Base-by-base conservation (phyloP, 441 rosid species). In the Syzygium syzygioides region DNA sequence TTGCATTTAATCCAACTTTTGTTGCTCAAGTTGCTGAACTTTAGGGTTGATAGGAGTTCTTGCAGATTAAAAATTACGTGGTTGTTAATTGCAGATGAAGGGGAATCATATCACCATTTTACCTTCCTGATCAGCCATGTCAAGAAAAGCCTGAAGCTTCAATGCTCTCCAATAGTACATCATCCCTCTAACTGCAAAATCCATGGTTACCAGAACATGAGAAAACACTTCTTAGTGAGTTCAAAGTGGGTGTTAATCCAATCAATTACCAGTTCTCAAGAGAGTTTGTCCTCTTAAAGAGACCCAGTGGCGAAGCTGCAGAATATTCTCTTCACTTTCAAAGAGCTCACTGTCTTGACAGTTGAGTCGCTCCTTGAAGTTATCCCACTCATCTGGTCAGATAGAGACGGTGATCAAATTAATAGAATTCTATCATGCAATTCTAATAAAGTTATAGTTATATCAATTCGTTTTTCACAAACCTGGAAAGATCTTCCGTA, bases 261-360 rank as follows among this genome's bases (percentile, higher is more conserved):
- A 92, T 88, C 89, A 89, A 64, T 93, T 91, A 97, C 99, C 99
- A 90, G 99, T 98, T 91, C 99, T 96, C 91, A 93, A 95, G 87
- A 96, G 95, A 87, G 99, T 98, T 93, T 98, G 99, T 87, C 99
- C 99, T 93, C 99, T 95, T 80, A 97, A 93, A 89, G 99, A 96
- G 87, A 94, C 99, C 99, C 99, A 98, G 86, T 98, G 99, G 76
- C 99, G 99, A 86, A 97, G 95, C 93, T 96, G 99, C 94, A 97
- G 93, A 88, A 96, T 94, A 85, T 94, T 96, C 94, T 98, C 99
- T 32, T 98, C 99, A 91, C 89, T 96, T 90, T 94, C 98, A 97
- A 94, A 94, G 92, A 94, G 93, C 86, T 96, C 95, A 86, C 87
- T 91, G 86, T 96, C 99, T 68, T 93, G 93, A 89, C 99, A 96